These are phyloP conservation scores for Ricinus communis DNA, from an alignment of 345 rosid species.

Conservation along the genomic window DNA sequence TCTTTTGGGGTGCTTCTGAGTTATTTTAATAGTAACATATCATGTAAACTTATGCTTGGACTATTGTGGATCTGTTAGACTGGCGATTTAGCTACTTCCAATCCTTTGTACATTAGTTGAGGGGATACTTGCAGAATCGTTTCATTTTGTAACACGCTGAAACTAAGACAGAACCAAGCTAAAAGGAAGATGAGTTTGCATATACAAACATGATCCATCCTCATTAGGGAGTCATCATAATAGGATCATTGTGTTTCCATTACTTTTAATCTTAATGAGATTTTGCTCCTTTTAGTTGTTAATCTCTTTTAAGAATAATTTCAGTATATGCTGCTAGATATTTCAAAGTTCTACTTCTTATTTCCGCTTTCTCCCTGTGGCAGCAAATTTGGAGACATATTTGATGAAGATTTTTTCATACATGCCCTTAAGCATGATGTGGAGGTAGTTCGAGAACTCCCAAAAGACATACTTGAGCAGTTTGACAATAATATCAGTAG, in stretches of 20 bases:
- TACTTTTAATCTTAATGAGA: background rate
- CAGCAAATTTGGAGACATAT: constrained; percentile 93
- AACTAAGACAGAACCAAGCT: no score
- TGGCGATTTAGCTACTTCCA: no score
- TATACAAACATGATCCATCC: background rate
- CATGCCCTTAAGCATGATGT: constrained; percentile 70
- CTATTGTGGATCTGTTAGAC: no score
- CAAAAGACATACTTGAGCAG: constrained; percentile 72
- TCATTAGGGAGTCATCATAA: background rate
- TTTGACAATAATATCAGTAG: constrained; percentile 87
- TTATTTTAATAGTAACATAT: no score
- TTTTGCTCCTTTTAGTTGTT: background rate
- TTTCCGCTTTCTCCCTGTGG: constrained; percentile 19
- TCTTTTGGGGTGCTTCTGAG: background rate
- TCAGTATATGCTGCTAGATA: constrained; percentile 7
- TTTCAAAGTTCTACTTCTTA: constrained; percentile 13
- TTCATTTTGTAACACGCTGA: no score
- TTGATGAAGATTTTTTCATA: constrained; percentile 92
- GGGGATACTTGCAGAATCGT: no score
- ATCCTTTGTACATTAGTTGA: no score
- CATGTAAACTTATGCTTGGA: no score
- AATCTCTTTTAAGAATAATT: background rate
- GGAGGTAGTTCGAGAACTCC: constrained; percentile 72
- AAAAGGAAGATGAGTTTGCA: background rate
- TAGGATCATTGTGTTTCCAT: background rate